Evolutionary conservation across 140 eudicot genomes (phyloP), one percentile per base, ranked within the genome.

Genomic region (Flaveria floridana): DNA sequence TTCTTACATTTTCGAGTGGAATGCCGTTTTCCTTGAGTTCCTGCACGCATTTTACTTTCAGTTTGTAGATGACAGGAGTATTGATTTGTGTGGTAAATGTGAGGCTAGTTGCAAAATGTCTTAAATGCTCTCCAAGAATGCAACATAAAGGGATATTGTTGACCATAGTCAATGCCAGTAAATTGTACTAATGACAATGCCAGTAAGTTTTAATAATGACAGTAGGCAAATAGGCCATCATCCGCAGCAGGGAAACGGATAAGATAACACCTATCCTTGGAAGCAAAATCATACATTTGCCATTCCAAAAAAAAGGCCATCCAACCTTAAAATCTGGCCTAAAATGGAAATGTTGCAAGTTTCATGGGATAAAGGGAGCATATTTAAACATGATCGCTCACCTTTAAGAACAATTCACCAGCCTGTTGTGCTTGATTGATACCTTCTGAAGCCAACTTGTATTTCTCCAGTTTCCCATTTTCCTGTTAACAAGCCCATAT

Each of bases 361-460:
- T 52, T 37, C 3, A 76, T 21, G 34, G 67, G 52, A 34, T 15
- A 19, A 58, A 26, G 42, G 13, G 46, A 50, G 28, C 1, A 34
- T 14, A 41, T 5, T 34, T 34, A 34, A 34, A 34, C 41, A 34
- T 6, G 41, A 78, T 18, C 6, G 50, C 50, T 74, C 28, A 85
- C 97, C 96, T 88, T 88, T 12, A 75, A 80, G 79, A 90, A 93
- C 41, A 74, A 47, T 50, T 93, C 88, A 48, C 98, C 97, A 37
- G 97, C 97, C 70, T 82, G 50, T 47, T 79, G 87, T 61, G 98
- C 98, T 85, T 93, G 98, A 53, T 82, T 68, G 72, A 89, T 83
- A 57, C 98, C 98, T 68, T 90, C 91, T 15, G 91, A 69, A 82
- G 94, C 96, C 69, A 93, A 82, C 73, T 90, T 85, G 81, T 88